phyloP scores from a whole-genome alignment of 306 rosid species.

The Glycine soja region DNA sequence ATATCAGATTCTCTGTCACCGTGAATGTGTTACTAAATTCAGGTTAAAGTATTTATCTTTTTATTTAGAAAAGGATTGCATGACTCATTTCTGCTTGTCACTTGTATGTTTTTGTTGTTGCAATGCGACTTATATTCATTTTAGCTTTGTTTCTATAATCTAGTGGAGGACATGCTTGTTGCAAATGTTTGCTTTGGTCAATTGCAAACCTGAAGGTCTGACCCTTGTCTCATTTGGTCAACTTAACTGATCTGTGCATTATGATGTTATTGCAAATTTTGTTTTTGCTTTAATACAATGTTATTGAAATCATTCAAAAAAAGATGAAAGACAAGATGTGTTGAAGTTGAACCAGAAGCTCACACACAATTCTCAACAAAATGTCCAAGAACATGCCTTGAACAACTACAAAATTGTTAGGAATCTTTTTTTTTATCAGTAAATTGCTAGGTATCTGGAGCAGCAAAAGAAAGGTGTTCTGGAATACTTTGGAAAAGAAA shows the following conservation, averaged over 20 bases:
- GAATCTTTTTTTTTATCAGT: too few species aligned
- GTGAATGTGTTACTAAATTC: constrained; percentile 3
- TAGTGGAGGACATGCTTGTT: background rate
- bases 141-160: background rate
- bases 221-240: background rate
- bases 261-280: background rate
- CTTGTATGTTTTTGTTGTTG: background rate
- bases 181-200: background rate
- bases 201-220: background rate
- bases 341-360: too few species aligned
- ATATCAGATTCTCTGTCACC: background rate
- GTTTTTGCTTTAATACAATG: too few species aligned
- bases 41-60: background rate
- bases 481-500: background rate
- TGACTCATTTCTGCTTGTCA: background rate
- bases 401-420: too few species aligned
- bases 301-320: too few species aligned
- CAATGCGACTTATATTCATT: background rate
- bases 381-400: too few species aligned
- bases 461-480: background rate
- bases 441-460: too few species aligned
- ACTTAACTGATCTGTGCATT: background rate
- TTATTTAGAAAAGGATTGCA: background rate
- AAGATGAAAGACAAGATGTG: too few species aligned
- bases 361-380: too few species aligned